Evolutionary conservation across 345 rosid species (phyloP), one percentile per base, ranked within the genome.

Genomic region (Eucalyptus albens): DNA sequence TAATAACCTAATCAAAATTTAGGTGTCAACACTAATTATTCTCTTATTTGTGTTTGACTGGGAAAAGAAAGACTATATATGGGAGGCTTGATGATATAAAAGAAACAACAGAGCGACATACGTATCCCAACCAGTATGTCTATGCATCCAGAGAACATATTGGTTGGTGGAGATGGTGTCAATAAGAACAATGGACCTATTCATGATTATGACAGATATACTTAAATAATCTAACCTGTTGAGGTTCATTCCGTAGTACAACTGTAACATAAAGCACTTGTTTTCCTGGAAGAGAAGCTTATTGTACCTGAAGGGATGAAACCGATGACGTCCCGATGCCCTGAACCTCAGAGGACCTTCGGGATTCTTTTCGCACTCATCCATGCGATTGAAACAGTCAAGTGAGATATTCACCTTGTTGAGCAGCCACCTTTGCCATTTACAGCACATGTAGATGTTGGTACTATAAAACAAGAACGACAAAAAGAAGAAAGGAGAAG

Each of bases 271-370:
- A 69, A 69, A 16, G 81, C 81, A 69, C 12, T 16, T 16, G 77
- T 33, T 31, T 69, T 31, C 21, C 42, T 31, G 42, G 12, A 31
- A 31, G 45, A 72, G 26, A 37, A 86, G 88, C 59, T 45, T 50
- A 51, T 90, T 62, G 82, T 92, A 93, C 95, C 97, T 94, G 80
- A 97, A 97, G 21, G 99, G 98, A 86, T 86, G 96, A 89, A 97
- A 95, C 82, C 95, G 90, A 88, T 96, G 98, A 53, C 94, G 93
- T 27, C 99, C 98, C 15, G 90, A 49, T 89, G 93, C 97, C 92
- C 96, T 92, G 89, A 97, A 95, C 90, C 98, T 92, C 65, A 95
- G 86, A 88, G 98, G 98, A 37, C 99, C 99, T 90, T 97, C 96
- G 33, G 98, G 98, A 85, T 94, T 19, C 91, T 92, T 91, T 89